Percentiles rank a stretch among this genome's conserved stretches.
Conservation (phyloP, 306 rosid species). For the Cucurbita argyrosperma region DNA sequence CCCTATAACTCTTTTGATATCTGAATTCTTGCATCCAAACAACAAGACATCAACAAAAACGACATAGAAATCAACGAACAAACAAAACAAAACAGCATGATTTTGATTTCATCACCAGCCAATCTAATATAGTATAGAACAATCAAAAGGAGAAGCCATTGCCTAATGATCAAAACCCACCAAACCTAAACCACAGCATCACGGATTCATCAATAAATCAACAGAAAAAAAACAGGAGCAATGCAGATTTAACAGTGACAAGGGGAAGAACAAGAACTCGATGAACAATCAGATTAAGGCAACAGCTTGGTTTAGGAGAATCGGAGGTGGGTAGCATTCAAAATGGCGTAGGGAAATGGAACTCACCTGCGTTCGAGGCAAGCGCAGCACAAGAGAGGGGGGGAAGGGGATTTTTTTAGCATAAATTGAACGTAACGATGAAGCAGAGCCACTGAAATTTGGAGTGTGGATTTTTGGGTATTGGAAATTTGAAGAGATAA, state of each 20-base stretch:
- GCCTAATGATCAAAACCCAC: not conserved
- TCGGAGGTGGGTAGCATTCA: too few species aligned
- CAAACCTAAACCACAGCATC: not conserved
- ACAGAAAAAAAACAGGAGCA: not conserved
- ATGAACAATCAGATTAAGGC: too few species aligned
- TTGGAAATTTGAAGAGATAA: slow-evolving; percentile 35
- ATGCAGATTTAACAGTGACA: not conserved
- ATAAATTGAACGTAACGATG: slow-evolving; percentile 24
- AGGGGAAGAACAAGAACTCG: not conserved
- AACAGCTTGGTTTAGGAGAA: too few species aligned
- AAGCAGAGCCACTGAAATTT: slow-evolving; percentile 75
- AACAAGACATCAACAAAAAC: not conserved
- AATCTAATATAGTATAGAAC: not conserved
- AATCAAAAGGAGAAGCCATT: not conserved
- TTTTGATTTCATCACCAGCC: not conserved
- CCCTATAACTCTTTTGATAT: not conserved
- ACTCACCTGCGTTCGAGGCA: too few species aligned
- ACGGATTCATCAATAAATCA: not conserved
- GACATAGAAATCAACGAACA: not conserved
- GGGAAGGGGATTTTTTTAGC: slow-evolving; percentile 17
- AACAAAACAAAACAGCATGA: not conserved
- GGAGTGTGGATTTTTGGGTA: slow-evolving; percentile 19
- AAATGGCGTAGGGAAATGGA: too few species aligned
- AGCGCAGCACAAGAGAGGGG: too few species aligned
- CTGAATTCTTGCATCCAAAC: not conserved